Conservation (phyloP, 192 early-diverging fungal genomes). For the Chytriomyces sp. region DNA sequence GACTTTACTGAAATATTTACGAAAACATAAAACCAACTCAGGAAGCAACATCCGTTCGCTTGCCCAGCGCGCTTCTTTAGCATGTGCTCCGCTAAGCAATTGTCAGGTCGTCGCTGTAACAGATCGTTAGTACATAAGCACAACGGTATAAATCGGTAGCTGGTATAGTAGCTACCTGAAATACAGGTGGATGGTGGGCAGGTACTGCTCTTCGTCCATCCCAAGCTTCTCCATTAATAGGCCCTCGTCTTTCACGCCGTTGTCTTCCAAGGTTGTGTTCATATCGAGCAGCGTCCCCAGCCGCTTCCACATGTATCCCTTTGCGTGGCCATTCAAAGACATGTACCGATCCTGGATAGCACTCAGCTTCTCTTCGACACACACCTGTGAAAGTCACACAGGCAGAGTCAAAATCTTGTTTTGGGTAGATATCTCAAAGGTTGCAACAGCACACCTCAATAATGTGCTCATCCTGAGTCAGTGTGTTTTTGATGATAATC, state of each 20-base stretch:
- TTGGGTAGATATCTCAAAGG: background rate
- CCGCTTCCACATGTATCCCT: constrained; percentile 71
- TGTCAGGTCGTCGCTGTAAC: constrained; percentile 13
- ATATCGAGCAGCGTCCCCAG: constrained; percentile 61
- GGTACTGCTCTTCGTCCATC: constrained; percentile 58
- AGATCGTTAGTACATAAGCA: background rate
- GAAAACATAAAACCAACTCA: too few species aligned
- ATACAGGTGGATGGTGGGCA: constrained; percentile 63
- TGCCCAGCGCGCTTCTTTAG: too few species aligned
- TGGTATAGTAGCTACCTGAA: constrained; percentile 45
- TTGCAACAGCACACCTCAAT: constrained; percentile 47
- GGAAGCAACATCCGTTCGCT: too few species aligned
- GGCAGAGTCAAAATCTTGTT: background rate
- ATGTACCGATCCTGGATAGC: constrained; percentile 65
- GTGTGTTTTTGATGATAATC: constrained; percentile 60
- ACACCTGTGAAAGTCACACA: constrained; percentile 48
- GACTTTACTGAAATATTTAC: too few species aligned
- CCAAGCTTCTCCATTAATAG: constrained; percentile 52
- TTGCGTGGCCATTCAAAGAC: constrained; percentile 58
- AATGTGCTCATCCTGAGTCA: constrained; percentile 62
- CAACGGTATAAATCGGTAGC: background rate
- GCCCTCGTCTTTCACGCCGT: constrained; percentile 59
- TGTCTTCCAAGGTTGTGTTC: constrained; percentile 59
- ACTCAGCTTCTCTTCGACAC: constrained; percentile 55
- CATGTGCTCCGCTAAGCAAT: background rate